Evolutionary conservation across 2,329 filamentous ascomycete genomes (phyloP).

Genomic region (Sodiomyces alkalinus): DNA sequence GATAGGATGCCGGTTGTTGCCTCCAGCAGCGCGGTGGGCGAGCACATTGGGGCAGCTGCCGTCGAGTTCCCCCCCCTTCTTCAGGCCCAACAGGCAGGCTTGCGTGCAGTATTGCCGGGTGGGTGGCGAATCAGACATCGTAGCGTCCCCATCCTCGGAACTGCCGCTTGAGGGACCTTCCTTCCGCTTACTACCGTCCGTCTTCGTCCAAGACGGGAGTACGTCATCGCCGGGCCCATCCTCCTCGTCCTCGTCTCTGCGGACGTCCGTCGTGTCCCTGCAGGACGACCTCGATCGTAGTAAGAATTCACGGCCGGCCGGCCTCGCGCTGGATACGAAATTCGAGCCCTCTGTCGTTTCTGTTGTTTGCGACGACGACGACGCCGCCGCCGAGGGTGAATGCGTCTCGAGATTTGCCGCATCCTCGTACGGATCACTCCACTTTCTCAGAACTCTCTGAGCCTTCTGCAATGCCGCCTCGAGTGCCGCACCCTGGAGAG

Average conservation of each 20-base stretch:
- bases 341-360: constrained; percentile 2
- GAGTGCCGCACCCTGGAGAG: constrained; percentile 6
- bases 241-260: constrained; percentile 3
- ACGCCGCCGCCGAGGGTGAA: constrained; percentile 2
- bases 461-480: constrained; percentile 2
- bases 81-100: constrained; percentile 1
- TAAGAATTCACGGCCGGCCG: constrained; percentile 1
- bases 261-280: constrained; percentile 1
- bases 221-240: constrained; percentile 2
- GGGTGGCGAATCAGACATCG: constrained; percentile 5
- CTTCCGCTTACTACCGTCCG: constrained; percentile 3
- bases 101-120: constrained; percentile 1
- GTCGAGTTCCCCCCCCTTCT: constrained; percentile 7
- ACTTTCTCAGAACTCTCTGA: constrained; percentile 6
- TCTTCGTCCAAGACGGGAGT: constrained; percentile 1
- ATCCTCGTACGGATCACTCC: constrained; percentile 9
- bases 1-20: constrained; percentile 7
- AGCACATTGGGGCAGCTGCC: constrained; percentile 10
- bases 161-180: constrained; percentile 2
- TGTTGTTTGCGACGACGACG: too few species aligned
- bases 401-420: constrained; percentile 1
- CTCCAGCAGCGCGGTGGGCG: constrained; percentile 5
- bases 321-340: constrained; percentile 1
- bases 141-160: constrained; percentile 6
- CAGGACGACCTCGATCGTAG: constrained; percentile 4